Percentiles rank a stretch among this genome's conserved stretches.
These are phyloP conservation scores for Triticum dicoccoides DNA, from an alignment of 176 grass and related monocot genomes.

Conservation along the genomic window DNA sequence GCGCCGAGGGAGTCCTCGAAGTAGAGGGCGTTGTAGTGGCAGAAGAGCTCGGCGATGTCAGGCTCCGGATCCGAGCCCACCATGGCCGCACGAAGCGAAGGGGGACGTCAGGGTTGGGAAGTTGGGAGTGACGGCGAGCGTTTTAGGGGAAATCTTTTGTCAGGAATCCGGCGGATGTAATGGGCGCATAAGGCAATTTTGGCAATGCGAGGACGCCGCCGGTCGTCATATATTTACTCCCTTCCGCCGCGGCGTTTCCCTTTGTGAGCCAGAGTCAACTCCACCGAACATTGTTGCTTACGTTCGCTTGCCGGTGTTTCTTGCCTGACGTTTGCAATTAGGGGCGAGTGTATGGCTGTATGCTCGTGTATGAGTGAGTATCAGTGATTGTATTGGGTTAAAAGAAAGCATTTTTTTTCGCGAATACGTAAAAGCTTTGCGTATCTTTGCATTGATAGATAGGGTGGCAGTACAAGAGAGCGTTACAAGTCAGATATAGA, in stretches of 20 bases:
- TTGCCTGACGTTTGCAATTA: not conserved
- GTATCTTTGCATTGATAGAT: too few relatives aligned
- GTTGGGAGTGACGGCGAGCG: conserved; percentile 1
- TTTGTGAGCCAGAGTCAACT: not conserved
- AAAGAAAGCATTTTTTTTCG: too few relatives aligned
- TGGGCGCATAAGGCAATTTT: not conserved
- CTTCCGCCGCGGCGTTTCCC: not conserved
- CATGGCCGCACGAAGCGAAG: conserved; percentile 27
- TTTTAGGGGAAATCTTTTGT: conserved; percentile 27
- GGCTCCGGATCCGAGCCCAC: conserved; percentile 28
- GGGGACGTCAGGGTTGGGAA: not conserved
- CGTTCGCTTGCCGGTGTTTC: not conserved
- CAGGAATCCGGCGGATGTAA: conserved; percentile 5
- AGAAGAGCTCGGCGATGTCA: conserved; percentile 65
- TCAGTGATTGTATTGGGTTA: too few relatives aligned
- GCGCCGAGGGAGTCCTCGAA: conserved; percentile 56
- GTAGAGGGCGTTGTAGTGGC: conserved; percentile 75
- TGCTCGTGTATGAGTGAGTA: too few relatives aligned
- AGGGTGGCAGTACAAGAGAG: too few relatives aligned
- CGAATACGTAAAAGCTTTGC: too few relatives aligned
- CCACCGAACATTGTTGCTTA: not conserved
- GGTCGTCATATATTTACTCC: not conserved
- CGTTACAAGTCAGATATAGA: too few relatives aligned
- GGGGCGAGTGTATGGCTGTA: too few relatives aligned
- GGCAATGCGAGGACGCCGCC: not conserved